Conservation (phyloP, 2,329 filamentous ascomycete genomes). For the Thermothelomyces thermophilus region DNA sequence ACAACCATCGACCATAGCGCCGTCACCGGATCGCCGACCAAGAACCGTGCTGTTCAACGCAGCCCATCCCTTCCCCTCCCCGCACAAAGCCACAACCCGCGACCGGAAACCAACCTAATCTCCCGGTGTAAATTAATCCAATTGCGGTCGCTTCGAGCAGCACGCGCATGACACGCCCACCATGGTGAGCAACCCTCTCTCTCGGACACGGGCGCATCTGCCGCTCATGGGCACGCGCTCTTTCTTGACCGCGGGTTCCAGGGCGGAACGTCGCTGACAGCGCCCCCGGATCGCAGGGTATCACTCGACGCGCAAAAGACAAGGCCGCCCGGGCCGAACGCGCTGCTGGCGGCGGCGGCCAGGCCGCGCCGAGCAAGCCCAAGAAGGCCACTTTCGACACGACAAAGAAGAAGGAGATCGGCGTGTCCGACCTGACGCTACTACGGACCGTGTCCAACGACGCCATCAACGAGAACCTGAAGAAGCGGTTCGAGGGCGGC, state of each 20-base stretch:
- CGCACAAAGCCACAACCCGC: not conserved
- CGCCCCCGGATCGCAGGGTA: constrained; percentile 34
- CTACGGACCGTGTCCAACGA: constrained; percentile 99
- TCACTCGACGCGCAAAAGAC: constrained; percentile 44
- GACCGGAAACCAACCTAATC: not conserved
- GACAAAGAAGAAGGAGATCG: constrained; percentile 98
- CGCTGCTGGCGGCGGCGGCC: constrained; percentile 36
- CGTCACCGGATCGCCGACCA: not conserved
- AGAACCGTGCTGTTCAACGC: not conserved
- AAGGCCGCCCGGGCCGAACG: constrained; percentile 39
- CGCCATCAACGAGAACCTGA: constrained; percentile 97
- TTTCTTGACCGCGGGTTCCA: not conserved
- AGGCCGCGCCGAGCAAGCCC: constrained; percentile 52
- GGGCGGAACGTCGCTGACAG: constrained; percentile 12
- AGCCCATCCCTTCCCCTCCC: not conserved
- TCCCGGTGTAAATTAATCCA: not conserved
- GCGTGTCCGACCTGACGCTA: constrained; percentile 92
- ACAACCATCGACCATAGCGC: not conserved
- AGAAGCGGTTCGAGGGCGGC: constrained; percentile 93
- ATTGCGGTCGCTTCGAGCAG: constrained; percentile 13
- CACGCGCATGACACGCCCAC: constrained; percentile 20
- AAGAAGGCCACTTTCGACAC: constrained; percentile 95
- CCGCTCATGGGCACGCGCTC: too few relatives aligned
- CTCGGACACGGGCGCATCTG: too few relatives aligned
- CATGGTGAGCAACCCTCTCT: constrained; percentile 23